phyloP scores from a whole-genome alignment of 2,329 filamentous ascomycete species.

The Sporothrix dimorphospora region DNA sequence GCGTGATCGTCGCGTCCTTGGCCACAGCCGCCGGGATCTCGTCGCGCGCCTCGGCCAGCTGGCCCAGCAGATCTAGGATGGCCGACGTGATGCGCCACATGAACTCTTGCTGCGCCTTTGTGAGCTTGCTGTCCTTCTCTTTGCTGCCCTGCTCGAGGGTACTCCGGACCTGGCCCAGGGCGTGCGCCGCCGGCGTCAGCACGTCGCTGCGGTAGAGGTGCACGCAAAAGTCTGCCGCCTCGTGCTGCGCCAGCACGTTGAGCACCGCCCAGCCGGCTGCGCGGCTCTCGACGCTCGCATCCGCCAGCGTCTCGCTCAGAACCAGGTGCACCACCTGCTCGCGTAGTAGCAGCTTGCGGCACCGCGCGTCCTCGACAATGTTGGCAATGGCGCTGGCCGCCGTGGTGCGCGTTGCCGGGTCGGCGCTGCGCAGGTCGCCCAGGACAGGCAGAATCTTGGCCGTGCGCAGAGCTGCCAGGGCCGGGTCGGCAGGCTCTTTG shows the following conservation, averaged over 20 bases:
- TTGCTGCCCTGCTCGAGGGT: conserved; percentile 35
- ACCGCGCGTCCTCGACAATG: conserved; percentile 63
- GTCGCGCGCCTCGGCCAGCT: conserved; percentile 61
- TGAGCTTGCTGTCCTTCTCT: conserved; percentile 42
- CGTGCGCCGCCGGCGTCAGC: conserved; percentile 62
- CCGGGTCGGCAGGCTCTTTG: conserved; percentile 65
- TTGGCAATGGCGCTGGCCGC: conserved; percentile 64
- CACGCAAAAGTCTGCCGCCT: conserved; percentile 68
- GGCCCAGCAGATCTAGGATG: conserved; percentile 56
- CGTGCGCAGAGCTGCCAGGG: conserved; percentile 65
- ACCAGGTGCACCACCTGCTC: conserved; percentile 68
- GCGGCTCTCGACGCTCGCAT: conserved; percentile 64
- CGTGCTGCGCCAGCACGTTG: conserved; percentile 62
- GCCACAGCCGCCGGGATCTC: conserved; percentile 62
- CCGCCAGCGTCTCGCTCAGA: conserved; percentile 66
- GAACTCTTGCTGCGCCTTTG: conserved; percentile 57
- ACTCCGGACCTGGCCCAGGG: conserved; percentile 54
- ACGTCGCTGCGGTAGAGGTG: conserved; percentile 66
- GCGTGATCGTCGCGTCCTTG: conserved; percentile 51
- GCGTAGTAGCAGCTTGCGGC: conserved; percentile 65
- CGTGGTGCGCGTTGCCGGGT: conserved; percentile 60
- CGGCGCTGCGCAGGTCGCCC: conserved; percentile 60
- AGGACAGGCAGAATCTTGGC: conserved; percentile 66
- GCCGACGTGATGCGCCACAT: conserved; percentile 59
- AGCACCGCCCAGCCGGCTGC: conserved; percentile 71